These are phyloP conservation scores for Catenaria anguillulae DNA, from an alignment of 371 early-diverging fungal genomes.

Conservation along the genomic window DNA sequence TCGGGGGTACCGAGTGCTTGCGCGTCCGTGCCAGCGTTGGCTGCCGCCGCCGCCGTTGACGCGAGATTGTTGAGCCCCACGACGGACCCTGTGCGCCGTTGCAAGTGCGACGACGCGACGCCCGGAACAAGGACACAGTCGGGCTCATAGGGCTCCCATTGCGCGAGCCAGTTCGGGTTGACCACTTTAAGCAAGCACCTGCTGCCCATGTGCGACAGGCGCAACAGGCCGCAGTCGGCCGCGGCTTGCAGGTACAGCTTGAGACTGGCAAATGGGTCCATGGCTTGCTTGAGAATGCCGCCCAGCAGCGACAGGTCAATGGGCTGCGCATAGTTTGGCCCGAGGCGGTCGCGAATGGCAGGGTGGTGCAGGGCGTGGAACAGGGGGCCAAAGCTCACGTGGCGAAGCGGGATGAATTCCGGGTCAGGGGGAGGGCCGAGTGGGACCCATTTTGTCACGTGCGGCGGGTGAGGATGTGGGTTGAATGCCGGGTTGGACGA, in stretches of 20 bases:
- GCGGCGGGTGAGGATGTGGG: too few species aligned
- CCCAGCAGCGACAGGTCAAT: slow-evolving; percentile 4
- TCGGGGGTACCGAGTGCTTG: background rate
- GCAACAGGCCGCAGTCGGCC: background rate
- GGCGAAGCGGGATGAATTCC: background rate
- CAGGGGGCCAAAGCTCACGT: slow-evolving; percentile 1
- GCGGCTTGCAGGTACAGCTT: slow-evolving; percentile 6
- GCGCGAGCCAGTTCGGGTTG: background rate
- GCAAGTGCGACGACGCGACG: too few species aligned
- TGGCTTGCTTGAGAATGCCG: background rate
- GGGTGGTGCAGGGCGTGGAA: slow-evolving; percentile 2
- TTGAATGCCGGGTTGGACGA: too few species aligned
- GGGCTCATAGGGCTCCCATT: background rate
- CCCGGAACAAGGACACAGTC: slow-evolving; percentile 5
- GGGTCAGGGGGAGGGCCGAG: background rate
- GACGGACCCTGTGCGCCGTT: background rate
- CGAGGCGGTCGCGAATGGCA: background rate
- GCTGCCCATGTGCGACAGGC: background rate
- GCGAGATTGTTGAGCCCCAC: background rate
- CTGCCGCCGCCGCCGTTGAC: background rate
- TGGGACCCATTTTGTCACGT: background rate
- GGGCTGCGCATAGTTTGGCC: background rate
- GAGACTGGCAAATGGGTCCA: slow-evolving; percentile 2
- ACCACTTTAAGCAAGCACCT: slow-evolving; percentile 1
- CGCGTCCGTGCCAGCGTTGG: too few species aligned